Conservation (phyloP, 495 filamentous ascomycete genomes). For the Hypoxylon subgilvum region DNA sequence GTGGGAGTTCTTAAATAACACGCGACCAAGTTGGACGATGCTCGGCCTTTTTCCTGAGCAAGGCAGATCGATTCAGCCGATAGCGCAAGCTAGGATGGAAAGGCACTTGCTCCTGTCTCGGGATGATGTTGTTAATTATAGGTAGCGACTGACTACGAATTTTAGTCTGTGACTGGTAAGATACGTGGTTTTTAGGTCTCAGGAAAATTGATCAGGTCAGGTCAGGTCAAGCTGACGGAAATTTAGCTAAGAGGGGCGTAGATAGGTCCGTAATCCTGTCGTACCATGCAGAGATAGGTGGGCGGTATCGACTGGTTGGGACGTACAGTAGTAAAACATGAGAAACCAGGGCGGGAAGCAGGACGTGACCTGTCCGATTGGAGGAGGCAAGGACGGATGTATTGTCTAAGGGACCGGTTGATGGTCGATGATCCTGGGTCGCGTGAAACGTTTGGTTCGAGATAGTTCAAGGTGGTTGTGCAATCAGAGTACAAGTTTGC, state of each 20-base stretch:
- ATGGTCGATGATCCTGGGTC: constrained; percentile 35
- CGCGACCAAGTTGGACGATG: constrained; percentile 17
- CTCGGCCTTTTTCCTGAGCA: constrained; percentile 6
- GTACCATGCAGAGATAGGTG: constrained; percentile 12
- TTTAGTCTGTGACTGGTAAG: background rate
- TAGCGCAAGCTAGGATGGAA: constrained; percentile 7
- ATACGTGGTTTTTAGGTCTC: constrained; percentile 28
- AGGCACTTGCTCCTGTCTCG: constrained; percentile 11
- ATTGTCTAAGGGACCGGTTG: constrained; percentile 22
- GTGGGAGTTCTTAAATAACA: constrained; percentile 35
- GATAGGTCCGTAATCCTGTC: constrained; percentile 22
- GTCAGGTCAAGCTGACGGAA: constrained; percentile 19
- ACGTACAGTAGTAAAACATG: constrained; percentile 9
- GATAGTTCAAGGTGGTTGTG: constrained; percentile 7
- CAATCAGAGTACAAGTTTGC: constrained; percentile 22
- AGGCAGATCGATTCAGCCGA: constrained; percentile 5
- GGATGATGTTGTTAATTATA: constrained; percentile 26
- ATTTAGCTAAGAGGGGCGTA: constrained; percentile 28
- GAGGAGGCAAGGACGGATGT: constrained; percentile 20
- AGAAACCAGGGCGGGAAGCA: constrained; percentile 22
- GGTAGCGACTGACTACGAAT: constrained; percentile 24
- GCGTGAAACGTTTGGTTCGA: constrained; percentile 37
- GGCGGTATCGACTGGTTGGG: constrained; percentile 22
- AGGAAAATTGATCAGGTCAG: constrained; percentile 12
- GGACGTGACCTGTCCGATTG: constrained; percentile 37